These are phyloP conservation scores for Starmerella floris DNA, from an alignment of 805 yeast genomes.

Conservation along the genomic window DNA sequence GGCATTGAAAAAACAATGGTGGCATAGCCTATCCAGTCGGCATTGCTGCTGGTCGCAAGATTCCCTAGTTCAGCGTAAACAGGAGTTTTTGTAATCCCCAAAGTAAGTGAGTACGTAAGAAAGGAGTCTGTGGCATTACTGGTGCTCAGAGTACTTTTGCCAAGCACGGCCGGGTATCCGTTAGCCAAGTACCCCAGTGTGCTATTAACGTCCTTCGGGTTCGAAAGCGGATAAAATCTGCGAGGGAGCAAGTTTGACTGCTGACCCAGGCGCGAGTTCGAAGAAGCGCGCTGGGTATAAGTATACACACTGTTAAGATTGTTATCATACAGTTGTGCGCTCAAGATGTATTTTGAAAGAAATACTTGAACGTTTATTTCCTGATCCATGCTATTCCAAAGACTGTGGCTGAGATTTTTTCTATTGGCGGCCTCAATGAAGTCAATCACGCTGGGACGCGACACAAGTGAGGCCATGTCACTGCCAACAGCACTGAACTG, in stretches of 20 bases:
- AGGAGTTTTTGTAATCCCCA: neutral
- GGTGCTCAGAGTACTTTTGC: slow-evolving; percentile 1
- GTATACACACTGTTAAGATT: slow-evolving; percentile 6
- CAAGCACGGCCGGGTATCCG: slow-evolving; percentile 4
- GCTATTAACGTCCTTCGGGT: neutral
- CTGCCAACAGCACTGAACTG: slow-evolving; percentile 3
- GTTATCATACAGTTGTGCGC: slow-evolving; percentile 9
- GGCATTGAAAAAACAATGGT: slow-evolving; percentile 1
- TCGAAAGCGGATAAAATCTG: slow-evolving; percentile 6
- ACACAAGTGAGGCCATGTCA: neutral
- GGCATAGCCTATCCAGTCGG: slow-evolving; percentile 4
- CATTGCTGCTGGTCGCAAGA: neutral
- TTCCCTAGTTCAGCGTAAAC: neutral
- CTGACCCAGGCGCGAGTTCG: neutral
- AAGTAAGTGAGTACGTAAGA: slow-evolving; percentile 6
- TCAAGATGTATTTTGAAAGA: slow-evolving; percentile 1
- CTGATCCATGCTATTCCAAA: slow-evolving; percentile 3
- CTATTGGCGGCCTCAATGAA: slow-evolving; percentile 4
- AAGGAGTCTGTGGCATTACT: neutral
- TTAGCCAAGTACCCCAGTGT: slow-evolving; percentile 1
- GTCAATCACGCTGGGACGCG: slow-evolving; percentile 1
- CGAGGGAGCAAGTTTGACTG: slow-evolving; percentile 2
- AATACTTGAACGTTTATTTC: slow-evolving; percentile 7
- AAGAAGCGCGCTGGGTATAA: slow-evolving; percentile 1
- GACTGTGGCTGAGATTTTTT: neutral